These are phyloP conservation scores for Phyllachora maydis DNA, from an alignment of 2,329 filamentous ascomycete genomes.

Conservation along the genomic window DNA sequence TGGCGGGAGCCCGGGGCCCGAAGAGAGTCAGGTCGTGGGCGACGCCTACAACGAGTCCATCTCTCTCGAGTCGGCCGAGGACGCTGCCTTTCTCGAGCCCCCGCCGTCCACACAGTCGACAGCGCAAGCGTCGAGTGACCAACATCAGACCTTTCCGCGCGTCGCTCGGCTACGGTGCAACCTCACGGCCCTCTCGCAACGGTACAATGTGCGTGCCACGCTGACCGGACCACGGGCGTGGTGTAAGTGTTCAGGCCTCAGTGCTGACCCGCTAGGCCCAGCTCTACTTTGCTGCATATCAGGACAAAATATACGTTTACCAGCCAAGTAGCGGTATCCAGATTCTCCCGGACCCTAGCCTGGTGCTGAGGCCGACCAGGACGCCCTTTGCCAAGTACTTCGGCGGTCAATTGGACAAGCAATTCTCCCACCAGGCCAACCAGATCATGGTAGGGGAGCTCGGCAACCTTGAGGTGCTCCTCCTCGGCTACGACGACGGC, in stretches of 20 bases:
- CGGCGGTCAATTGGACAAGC: slow-evolving; percentile 29
- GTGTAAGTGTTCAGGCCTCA: too few species aligned
- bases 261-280: too few species aligned
- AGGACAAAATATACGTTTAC: slow-evolving; percentile 35
- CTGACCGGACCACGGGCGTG: too few species aligned
- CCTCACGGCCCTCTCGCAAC: slow-evolving; percentile 34
- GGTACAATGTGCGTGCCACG: too few species aligned
- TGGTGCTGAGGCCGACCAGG: slow-evolving; percentile 23
- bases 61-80: too few species aligned
- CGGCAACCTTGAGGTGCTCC: slow-evolving; percentile 47
- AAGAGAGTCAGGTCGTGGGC: too few species aligned
- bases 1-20: too few species aligned
- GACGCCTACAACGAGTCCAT: too few species aligned
- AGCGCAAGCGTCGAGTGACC: background rate
- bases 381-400: slow-evolving; percentile 18
- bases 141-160: slow-evolving; percentile 6
- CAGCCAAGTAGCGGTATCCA: slow-evolving; percentile 25
- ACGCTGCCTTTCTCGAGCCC: background rate
- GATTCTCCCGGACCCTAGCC: slow-evolving; percentile 25
- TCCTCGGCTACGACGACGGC: slow-evolving; percentile 52
- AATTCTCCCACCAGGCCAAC: slow-evolving; percentile 42
- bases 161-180: slow-evolving; percentile 22
- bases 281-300: slow-evolving; percentile 41
- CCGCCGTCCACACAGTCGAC: background rate
- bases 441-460: slow-evolving; percentile 48